Evolutionary conservation across 2,329 filamentous ascomycete genomes (phyloP).

Genomic region (Lecanoromycetidae sp.): DNA sequence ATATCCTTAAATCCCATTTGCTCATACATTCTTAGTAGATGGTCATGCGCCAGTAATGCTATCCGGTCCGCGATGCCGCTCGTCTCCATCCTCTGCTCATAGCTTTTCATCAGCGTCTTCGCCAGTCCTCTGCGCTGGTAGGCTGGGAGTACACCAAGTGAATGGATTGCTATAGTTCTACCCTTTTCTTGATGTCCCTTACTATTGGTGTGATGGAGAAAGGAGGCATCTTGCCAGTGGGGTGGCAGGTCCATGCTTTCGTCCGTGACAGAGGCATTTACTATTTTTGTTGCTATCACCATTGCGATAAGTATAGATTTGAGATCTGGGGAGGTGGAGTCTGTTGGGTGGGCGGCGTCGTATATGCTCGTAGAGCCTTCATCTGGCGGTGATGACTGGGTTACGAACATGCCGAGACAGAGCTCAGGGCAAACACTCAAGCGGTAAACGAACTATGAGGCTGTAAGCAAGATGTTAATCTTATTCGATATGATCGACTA

Average conservation of each 20-base stretch:
- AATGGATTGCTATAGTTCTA: slow-evolving; percentile 68
- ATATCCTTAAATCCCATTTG: slow-evolving; percentile 58
- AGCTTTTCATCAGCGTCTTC: slow-evolving; percentile 60
- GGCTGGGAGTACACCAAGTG: slow-evolving; percentile 63
- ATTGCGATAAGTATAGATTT: slow-evolving; percentile 62
- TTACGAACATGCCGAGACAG: slow-evolving; percentile 68
- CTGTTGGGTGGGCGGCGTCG: slow-evolving; percentile 43
- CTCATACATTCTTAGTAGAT: slow-evolving; percentile 63
- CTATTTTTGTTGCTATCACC: slow-evolving; percentile 61
- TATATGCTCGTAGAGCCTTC: slow-evolving; percentile 43
- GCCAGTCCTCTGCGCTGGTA: slow-evolving; percentile 65
- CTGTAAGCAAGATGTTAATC: slow-evolving; percentile 8
- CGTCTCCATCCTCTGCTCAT: slow-evolving; percentile 62
- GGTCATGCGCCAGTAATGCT: slow-evolving; percentile 64
- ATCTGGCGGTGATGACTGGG: slow-evolving; percentile 39
- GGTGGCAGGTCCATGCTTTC: slow-evolving; percentile 61
- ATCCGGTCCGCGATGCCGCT: slow-evolving; percentile 59
- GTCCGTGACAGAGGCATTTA: slow-evolving; percentile 54
- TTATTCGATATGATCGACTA: no score
- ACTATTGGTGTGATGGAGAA: slow-evolving; percentile 34
- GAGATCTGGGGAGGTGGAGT: slow-evolving; percentile 45
- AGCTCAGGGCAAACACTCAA: slow-evolving; percentile 63
- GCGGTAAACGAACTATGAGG: slow-evolving; percentile 58
- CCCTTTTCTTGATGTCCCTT: slow-evolving; percentile 15
- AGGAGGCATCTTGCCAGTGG: slow-evolving; percentile 43